Evolutionary conservation across 2,329 filamentous ascomycete species (phyloP), one percentile per base, ranked within the genome.

Genomic region (Stachybotrys chartarum): DNA sequence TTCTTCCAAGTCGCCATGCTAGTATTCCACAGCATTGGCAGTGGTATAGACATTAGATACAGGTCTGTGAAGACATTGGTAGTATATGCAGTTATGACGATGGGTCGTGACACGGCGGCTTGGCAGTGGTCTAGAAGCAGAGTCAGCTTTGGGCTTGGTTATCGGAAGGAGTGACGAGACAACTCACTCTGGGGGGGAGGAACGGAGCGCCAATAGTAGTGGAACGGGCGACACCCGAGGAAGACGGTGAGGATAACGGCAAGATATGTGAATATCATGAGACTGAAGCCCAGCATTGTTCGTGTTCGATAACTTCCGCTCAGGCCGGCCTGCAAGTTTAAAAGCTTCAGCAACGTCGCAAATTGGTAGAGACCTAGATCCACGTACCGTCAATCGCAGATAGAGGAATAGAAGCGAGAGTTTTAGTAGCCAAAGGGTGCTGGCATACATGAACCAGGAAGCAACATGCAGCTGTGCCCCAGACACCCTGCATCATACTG

Each of bases 1-100:
- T 42, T 52, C 35, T 52, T 56, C 51, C 52, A 56, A 10, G 18
- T 31, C n/a, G 42, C 39, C 39, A 56, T 54, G 11, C 42, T 52
- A 17, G 57, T 53, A 30, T 54, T 46, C 57, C 57, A 59, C 14
- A 60, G 57, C 52, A 63, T 58, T 6, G 60, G 60, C 10, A 61
- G 47, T 35, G 61, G 61, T 1, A 63, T 57, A 46, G 58, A 55
- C 18, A 62, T 54, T 17, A 60, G 58, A 50, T 58, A 63, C 11
- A 61, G 52, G 47, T 63, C 61, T 1, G 61, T 63, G 12, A 58
- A 17, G 14, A 61, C 57, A 51, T 63, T 63, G 17, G 58, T 30
- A 5, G 55, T 52, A 32, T 60, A 60, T 31, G 53, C 58, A 7
- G 57, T 56, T 35, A 59, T 57, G 30, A 63, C 55, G 49, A 61